A percentile compares a stretch with the other conserved stretches of the same genome.
phyloP scores from a whole-genome alignment of 495 filamentous ascomycete genomes.

The Rhizodiscina lignyota region DNA sequence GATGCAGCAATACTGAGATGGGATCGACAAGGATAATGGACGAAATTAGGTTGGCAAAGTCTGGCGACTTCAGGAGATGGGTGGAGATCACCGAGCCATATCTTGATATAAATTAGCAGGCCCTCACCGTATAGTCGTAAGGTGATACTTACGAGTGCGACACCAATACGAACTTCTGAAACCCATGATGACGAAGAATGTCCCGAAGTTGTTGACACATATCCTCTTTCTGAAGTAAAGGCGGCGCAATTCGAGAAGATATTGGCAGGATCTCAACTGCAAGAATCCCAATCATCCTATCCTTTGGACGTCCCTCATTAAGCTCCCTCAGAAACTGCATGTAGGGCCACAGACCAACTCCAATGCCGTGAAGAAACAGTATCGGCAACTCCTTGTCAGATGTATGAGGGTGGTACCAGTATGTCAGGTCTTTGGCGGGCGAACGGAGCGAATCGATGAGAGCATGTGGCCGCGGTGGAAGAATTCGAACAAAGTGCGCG shows the following conservation, averaged over 20 bases:
- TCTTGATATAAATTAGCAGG: too few relatives aligned
- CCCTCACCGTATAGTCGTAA: too few relatives aligned
- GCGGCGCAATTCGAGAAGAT: constrained; percentile 38
- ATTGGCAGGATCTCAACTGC: constrained; percentile 48
- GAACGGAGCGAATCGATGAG: constrained; percentile 23
- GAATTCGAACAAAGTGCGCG: constrained; percentile 21
- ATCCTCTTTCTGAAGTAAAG: constrained; percentile 26
- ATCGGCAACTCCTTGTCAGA: constrained; percentile 35
- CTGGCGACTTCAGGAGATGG: constrained; percentile 34
- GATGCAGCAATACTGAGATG: constrained; percentile 44
- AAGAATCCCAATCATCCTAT: constrained; percentile 36
- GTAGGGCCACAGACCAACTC: constrained; percentile 49
- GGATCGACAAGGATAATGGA: constrained; percentile 44
- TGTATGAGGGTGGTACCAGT: constrained; percentile 49
- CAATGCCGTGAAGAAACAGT: constrained; percentile 56
- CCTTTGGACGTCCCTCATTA: constrained; percentile 26
- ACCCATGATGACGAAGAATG: constrained; percentile 34
- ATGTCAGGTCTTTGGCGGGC: constrained; percentile 33
- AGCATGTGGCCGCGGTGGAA: constrained; percentile 36
- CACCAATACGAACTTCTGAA: constrained; percentile 35
- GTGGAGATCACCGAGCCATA: constrained; percentile 45
- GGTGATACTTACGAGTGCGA: too few relatives aligned
- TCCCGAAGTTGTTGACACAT: constrained; percentile 32
- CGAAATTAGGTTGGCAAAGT: constrained; percentile 25
- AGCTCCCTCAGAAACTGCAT: constrained; percentile 35